These are phyloP conservation scores for Barnettozyma vustinii DNA, from an alignment of 805 yeast species.

Conservation along the genomic window DNA sequence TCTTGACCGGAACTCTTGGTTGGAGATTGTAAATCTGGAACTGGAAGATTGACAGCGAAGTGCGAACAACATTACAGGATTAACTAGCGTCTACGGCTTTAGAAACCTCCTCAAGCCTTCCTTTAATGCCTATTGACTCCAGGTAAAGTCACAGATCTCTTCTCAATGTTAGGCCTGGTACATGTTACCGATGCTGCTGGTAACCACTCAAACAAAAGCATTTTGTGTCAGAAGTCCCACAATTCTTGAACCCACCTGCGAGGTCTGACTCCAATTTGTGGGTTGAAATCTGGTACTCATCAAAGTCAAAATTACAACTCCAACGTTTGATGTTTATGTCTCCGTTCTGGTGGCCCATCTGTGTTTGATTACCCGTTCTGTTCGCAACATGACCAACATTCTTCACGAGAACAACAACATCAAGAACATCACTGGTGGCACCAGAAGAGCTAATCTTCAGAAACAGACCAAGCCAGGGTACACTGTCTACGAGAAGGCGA, in stretches of 20 bases:
- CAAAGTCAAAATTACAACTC: neutral
- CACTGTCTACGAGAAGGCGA: conserved; percentile 43
- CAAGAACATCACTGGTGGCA: conserved; percentile 6
- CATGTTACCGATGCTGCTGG: too few species aligned
- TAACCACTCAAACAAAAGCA: too few species aligned
- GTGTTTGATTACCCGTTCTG: neutral
- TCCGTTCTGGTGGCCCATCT: neutral
- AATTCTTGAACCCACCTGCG: neutral
- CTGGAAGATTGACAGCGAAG: too few species aligned
- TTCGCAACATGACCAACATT: conserved; percentile 6
- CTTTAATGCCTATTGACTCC: too few species aligned
- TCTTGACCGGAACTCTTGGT: neutral
- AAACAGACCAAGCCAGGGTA: conserved; percentile 18
- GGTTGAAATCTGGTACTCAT: neutral
- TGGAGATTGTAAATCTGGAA: too few species aligned
- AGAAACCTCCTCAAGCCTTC: too few species aligned
- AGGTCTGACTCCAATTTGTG: neutral
- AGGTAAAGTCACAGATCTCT: too few species aligned
- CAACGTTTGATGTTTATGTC: neutral
- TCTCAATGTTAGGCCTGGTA: too few species aligned
- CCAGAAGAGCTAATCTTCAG: conserved; percentile 1
- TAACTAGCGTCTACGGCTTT: too few species aligned
- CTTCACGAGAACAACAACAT: conserved; percentile 10
- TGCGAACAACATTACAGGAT: too few species aligned
- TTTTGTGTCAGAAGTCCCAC: neutral